Evolutionary conservation across 2,329 filamentous ascomycete species (phyloP), one percentile per base, ranked within the genome.

Genomic region (Hypocrella siamensis): DNA sequence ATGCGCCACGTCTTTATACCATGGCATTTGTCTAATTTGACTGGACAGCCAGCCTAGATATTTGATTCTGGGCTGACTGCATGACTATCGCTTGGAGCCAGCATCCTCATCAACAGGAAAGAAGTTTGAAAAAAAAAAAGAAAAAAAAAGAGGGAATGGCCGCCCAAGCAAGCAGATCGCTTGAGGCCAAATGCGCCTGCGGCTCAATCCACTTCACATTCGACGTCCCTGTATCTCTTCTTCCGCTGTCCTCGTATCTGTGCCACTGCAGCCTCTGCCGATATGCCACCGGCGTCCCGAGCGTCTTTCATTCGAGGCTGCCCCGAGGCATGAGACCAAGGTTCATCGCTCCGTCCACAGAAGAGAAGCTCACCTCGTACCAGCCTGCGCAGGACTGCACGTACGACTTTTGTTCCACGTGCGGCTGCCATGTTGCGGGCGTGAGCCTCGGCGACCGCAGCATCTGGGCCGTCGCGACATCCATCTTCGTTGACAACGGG

Each of bases 181-280:
- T 66, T 12, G 51, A 56, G 19, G 60, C 59, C n/a, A 53, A 52
- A 33, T 66, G 63, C 43, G 51, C 53, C 40, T 67, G 62, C 41
- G 54, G 55, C 32, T 52, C 55, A 17, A 48, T 60, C 5, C 53
- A 58, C 40, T 60, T 60, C 44, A 54, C 47, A 5, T 35, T 66
- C 35, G 52, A 56, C 4, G 37, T 66, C 1, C 54, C 57, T 1
- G 40, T 38, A 3, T 43, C 51, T 0, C 40, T 43, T 2, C 52
- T 65, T 0, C 62, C 61, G 0, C 46, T 66, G 5, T 44, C 47
- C 10, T 48, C 52, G 11, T 54, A 63, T 35, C 45, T 65, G 32
- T 66, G 62, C 40, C 55, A 61, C 36, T 66, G 62, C 46, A 56
- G 52, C 39, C 40, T 58, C 19, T 66, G 62, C 32, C 58, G 61